Evolutionary conservation across 2,329 filamentous ascomycete species (phyloP).

Genomic region (Pseudogymnoascus sp.): DNA sequence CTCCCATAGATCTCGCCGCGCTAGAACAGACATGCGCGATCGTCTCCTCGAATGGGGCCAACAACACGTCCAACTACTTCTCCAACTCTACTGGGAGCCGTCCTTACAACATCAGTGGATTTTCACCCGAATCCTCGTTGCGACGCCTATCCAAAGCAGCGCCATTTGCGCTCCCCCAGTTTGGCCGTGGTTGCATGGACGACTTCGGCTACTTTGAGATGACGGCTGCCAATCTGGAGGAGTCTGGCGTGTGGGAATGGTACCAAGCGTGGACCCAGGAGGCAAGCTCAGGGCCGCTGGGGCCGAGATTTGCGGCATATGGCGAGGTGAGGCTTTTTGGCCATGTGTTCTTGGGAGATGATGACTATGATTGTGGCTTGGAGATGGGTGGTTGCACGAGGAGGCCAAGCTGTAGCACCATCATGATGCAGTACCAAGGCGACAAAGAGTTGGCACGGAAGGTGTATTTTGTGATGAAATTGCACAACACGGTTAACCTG

Average conservation of each 20-base stretch:
- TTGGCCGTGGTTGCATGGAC: not conserved
- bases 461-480: slow-evolving; percentile 9
- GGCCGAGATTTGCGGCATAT: not conserved
- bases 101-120: not conserved
- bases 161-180: not conserved
- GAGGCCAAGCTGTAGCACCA: not conserved
- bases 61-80: not conserved
- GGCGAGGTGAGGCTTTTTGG: slow-evolving; percentile 2
- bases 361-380: slow-evolving; percentile 4
- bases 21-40: not conserved
- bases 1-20: not conserved
- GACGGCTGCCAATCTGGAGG: not conserved
- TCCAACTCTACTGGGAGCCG: not conserved
- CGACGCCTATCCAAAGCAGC: not conserved
- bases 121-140: not conserved
- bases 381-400: slow-evolving; percentile 2
- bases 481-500: slow-evolving; percentile 6
- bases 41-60: not conserved
- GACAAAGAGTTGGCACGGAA: slow-evolving; percentile 6
- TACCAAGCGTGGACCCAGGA: not conserved
- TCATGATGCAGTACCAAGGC: not conserved
- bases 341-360: not conserved
- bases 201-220: slow-evolving; percentile 5
- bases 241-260: not conserved
- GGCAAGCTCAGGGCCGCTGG: not conserved